Conservation (phyloP, 371 early-diverging fungal species). For the Zychaea mexicana region DNA sequence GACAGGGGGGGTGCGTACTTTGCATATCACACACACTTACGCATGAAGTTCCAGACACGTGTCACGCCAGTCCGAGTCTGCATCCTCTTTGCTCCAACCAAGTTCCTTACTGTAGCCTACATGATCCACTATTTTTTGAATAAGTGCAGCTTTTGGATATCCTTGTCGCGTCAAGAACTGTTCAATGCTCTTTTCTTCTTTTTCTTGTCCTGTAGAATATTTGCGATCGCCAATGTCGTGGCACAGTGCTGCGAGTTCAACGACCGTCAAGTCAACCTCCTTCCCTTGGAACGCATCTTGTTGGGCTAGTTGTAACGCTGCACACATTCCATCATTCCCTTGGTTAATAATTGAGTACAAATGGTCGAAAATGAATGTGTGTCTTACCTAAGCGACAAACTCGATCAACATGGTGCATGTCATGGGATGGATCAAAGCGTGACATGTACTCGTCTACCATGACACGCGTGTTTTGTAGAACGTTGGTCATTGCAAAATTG, state of each 20-base stretch:
- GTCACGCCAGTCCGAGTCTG: slow-evolving; percentile 52
- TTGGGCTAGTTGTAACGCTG: slow-evolving; percentile 45
- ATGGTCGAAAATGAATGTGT: too few species aligned
- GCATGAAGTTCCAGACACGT: slow-evolving; percentile 64
- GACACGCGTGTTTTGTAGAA: slow-evolving; percentile 38
- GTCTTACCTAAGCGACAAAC: slow-evolving; percentile 67
- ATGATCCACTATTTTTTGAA: slow-evolving; percentile 63
- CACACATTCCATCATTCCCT: not conserved
- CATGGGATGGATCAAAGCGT: slow-evolving; percentile 76
- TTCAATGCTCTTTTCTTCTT: slow-evolving; percentile 38
- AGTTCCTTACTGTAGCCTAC: slow-evolving; percentile 78
- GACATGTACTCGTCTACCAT: slow-evolving; percentile 72
- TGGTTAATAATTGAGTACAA: too few species aligned
- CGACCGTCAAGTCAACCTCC: slow-evolving; percentile 62
- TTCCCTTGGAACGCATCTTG: slow-evolving; percentile 23
- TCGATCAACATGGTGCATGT: slow-evolving; percentile 77
- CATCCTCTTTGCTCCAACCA: slow-evolving; percentile 40
- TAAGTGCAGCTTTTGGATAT: slow-evolving; percentile 46
- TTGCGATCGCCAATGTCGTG: slow-evolving; percentile 82
- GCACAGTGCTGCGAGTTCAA: slow-evolving; percentile 73
- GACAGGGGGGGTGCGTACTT: not conserved
- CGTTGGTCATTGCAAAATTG: slow-evolving; percentile 3
- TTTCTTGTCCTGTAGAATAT: slow-evolving; percentile 41
- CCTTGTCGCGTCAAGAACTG: slow-evolving; percentile 45
- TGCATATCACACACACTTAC: slow-evolving; percentile 29